Base-by-base conservation (phyloP, 331 rosid species). In the Arachis monticola region DNA sequence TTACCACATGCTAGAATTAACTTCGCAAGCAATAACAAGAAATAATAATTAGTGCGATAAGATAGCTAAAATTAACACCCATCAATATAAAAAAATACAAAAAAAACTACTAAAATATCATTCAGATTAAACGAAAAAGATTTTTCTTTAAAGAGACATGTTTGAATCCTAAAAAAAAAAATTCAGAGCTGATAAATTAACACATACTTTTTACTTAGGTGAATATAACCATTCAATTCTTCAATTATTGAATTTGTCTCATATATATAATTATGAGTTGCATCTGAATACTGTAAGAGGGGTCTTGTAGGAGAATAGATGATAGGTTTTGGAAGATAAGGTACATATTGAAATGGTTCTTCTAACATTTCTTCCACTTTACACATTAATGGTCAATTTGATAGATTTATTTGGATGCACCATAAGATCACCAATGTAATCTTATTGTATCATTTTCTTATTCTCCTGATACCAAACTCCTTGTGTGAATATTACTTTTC, bases 261-360 rank as follows among this genome's bases (percentile, higher is more conserved):
- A 12, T 47, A 11, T 47, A 10, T 2, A 9, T 2, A 8, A 0
- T 3, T 47, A 47, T 8, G 10, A 47, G 52, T 1, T 8, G 12
- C 10, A 47, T 9, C 4, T 47, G 52, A 47, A 47, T 8, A 47
- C 8, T 47, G 52, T 2, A 47, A 56, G 5, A 1, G 51, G 55
- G 79, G n/a, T 2, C 9, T 40, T 60, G 63, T 0, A 5, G 85
- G 79, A 45, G 80, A 80, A 66, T 7, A 40, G 60, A 77, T 48
- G 32, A 17, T 3, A 10, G 87, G 86, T 64, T 75, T 85, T 59
- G 86, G 91, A 8, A 83, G 91, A 51, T 78, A 61, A 9, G 72
- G 5, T 0, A 83, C 1, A 6, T 70, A 60, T 0, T 69, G 48
- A 50, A 72, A 64, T 0, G 55, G 7, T 9, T 80, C 83, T 78